Evolutionary conservation across 1,139 yeast genomes (phyloP).

Genomic region (Magnusiomyces ingens): DNA sequence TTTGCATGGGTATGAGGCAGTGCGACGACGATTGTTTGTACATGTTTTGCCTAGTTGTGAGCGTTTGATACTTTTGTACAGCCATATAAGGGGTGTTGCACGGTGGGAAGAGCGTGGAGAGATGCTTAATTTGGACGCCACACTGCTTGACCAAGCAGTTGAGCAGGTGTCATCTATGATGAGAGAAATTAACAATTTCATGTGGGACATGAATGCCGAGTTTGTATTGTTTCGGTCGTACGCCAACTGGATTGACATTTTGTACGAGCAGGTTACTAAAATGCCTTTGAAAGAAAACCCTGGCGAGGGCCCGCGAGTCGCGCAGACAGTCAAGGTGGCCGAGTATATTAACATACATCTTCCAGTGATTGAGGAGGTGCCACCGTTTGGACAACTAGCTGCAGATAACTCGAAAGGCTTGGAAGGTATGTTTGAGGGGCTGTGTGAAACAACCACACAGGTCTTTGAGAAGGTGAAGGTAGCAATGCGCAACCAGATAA

Average conservation of each 20-base stretch:
- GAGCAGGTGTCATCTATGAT: constrained; percentile 33
- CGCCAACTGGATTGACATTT: constrained; percentile 35
- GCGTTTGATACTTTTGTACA: constrained; percentile 46
- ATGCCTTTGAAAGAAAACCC: constrained; percentile 16
- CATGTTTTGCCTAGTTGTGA: constrained; percentile 54
- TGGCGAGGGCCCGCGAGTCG: constrained; percentile 18
- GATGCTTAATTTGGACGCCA: constrained; percentile 33
- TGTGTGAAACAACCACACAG: constrained; percentile 1
- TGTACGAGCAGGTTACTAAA: constrained; percentile 21
- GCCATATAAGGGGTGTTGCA: constrained; percentile 43
- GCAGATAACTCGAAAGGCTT: constrained; percentile 5
- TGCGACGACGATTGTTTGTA: constrained; percentile 43
- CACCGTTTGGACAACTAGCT: constrained; percentile 1
- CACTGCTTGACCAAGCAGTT: constrained; percentile 31
- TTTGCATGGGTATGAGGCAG: constrained; percentile 42
- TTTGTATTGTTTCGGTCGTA: constrained; percentile 47
- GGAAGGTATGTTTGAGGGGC: background rate
- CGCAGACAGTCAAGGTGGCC: constrained; percentile 23
- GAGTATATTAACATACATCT: constrained; percentile 20
- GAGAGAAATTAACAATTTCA: constrained; percentile 36
- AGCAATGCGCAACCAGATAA: constrained; percentile 16
- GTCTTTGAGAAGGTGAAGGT: constrained; percentile 16
- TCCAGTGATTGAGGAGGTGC: background rate
- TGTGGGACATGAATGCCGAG: constrained; percentile 48
- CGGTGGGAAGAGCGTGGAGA: constrained; percentile 35